Conservation (phyloP, 768 basidiomycete species). For the Collybia sp. region DNA sequence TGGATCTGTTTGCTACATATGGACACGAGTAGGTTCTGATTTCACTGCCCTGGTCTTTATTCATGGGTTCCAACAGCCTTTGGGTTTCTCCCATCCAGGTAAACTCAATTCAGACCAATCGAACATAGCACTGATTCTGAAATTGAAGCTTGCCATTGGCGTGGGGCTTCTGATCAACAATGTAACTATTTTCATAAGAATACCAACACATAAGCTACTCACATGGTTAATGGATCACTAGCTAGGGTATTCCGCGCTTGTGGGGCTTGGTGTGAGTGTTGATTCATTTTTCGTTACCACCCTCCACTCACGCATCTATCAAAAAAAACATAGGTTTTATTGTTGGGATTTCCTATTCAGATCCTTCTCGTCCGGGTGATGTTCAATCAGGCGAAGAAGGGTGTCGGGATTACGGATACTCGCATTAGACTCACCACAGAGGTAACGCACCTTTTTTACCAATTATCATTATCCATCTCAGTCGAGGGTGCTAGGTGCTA, state of each 20-base stretch:
- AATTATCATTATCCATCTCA: neutral
- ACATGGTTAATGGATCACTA: slow-evolving; percentile 12
- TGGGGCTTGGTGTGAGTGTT: slow-evolving; percentile 44
- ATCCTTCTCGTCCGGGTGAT: slow-evolving; percentile 45
- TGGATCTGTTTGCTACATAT: slow-evolving; percentile 44
- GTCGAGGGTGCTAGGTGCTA: slow-evolving; percentile 37
- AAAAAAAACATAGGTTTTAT: slow-evolving; percentile 30
- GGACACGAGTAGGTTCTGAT: slow-evolving; percentile 32
- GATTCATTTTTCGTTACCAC: slow-evolving; percentile 1
- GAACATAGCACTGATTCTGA: neutral
- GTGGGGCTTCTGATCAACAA: slow-evolving; percentile 58
- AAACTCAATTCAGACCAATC: neutral
- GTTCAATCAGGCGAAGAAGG: slow-evolving; percentile 47
- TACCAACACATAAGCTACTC: neutral
- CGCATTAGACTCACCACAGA: slow-evolving; percentile 64
- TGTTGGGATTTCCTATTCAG: slow-evolving; percentile 59
- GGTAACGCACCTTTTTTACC: slow-evolving; percentile 14
- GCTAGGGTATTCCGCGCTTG: slow-evolving; percentile 70
- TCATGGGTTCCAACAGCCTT: slow-evolving; percentile 24
- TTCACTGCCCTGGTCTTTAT: neutral
- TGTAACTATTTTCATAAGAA: slow-evolving; percentile 25
- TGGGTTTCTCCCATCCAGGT: slow-evolving; percentile 63
- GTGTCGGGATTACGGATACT: slow-evolving; percentile 61
- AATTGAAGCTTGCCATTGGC: slow-evolving; percentile 44
- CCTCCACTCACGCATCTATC: slow-evolving; percentile 2